These are phyloP conservation scores for Eutypa lata DNA, from an alignment of 2,329 filamentous ascomycete species.

Conservation along the genomic window DNA sequence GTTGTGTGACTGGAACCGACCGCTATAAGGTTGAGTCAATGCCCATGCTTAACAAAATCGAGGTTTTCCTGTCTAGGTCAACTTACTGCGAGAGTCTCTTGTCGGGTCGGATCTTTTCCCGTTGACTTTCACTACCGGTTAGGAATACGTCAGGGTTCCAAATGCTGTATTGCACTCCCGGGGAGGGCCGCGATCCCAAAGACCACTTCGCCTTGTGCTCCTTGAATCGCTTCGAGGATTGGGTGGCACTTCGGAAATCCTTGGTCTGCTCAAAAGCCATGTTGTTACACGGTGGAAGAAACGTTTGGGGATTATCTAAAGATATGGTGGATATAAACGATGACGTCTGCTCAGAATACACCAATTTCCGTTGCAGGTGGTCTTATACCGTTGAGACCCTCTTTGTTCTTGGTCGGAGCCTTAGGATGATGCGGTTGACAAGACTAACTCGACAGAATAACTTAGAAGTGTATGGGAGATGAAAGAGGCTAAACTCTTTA, in stretches of 20 bases:
- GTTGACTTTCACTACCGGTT: slow-evolving; percentile 27
- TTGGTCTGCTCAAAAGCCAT: slow-evolving; percentile 32
- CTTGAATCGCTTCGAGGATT: slow-evolving; percentile 42
- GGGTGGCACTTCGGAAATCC: slow-evolving; percentile 41
- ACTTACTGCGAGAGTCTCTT: slow-evolving; percentile 31
- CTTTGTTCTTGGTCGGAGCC: neutral
- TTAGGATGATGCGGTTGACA: neutral
- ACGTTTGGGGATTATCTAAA: neutral
- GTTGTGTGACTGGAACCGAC: slow-evolving; percentile 27
- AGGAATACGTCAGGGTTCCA: slow-evolving; percentile 4
- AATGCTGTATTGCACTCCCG: slow-evolving; percentile 20
- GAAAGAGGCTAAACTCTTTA: neutral
- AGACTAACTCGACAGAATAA: neutral
- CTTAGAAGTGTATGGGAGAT: neutral
- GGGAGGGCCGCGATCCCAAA: slow-evolving; percentile 30
- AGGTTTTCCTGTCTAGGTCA: neutral
- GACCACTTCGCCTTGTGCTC: slow-evolving; percentile 41
- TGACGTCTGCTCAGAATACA: neutral
- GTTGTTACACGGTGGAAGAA: neutral
- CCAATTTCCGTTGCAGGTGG: neutral
- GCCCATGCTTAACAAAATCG: neutral
- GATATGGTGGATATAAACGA: neutral
- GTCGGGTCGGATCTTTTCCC: slow-evolving; percentile 33
- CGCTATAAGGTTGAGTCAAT: slow-evolving; percentile 10
- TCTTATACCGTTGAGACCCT: neutral